Base-by-base conservation (phyloP, 1,284 basidiomycete species). In the Malassezia vespertilionis region DNA sequence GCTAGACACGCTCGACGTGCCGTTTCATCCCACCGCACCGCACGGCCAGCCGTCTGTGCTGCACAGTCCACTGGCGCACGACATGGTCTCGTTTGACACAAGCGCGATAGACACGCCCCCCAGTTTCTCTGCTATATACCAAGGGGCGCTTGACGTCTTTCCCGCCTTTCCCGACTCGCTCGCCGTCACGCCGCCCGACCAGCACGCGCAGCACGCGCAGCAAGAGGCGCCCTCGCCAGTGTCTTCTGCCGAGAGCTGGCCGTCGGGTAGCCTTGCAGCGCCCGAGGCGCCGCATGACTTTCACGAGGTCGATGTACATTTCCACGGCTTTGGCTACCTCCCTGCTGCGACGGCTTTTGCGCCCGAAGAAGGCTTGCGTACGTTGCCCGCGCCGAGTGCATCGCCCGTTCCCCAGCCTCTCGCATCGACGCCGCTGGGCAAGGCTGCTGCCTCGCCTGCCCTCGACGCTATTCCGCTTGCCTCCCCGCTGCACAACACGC, bases 61-160 rank as follows among this genome's bases (percentile, higher is more conserved):
- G 27, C 55, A 59, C 33, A 39, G 36, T 30, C 44, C 39, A n/a
- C n/a, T 12, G 12, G 18, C n/a, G n/a, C n/a, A n/a, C n/a, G n/a
- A 5, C 17, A 6, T 15, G 17, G n/a, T 30, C 12, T 22, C 38
- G 21, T 8, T 11, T 5, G 18, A 17, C n/a, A 30, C 23, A 4
- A 21, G 32, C 42, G 38, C 61, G 32, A 40, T 63, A 9, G 52
- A 54, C 23, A 59, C 54, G 32, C 44, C 60, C 12, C 61, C 61
- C 4, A 59, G 57, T 36, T 66, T 69, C 43, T 67, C 65, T 1
- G 55, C 54, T 1, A 52, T 69, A 24, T 69, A 53, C 37, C 33
- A 47, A 10, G 64, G 64, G 21, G 39, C 61, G 18, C 44, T 59
- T 6, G 54, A 63, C 39, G 57, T 65, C 30, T 69, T 69, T 44